Base-by-base conservation (phyloP, 805 yeast genomes). In the Danielia reshetovae region DNA sequence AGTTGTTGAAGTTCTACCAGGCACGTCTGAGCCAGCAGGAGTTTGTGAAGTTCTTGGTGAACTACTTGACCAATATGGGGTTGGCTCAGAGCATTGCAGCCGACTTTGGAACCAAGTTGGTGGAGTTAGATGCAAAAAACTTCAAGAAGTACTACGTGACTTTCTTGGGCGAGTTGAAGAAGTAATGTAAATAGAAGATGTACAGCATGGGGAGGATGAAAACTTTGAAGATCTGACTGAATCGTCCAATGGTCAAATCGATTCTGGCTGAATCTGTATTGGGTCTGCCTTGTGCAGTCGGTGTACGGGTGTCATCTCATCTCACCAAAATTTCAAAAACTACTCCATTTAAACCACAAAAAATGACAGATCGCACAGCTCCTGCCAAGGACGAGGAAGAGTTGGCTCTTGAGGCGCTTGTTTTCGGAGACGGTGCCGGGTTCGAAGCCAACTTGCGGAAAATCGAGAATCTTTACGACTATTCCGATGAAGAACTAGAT, bases 381-480 rank as follows among this genome's bases (percentile, higher is more conserved):
- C 83, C 87, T 11, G 83, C 82, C 21, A 90, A 93, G 48, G 94
- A 85, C 55, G 81, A 75, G 33, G 96, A 87, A 55, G 98, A 93
- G 59, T 48, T 80, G 27, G 73, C 65, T 36, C 72, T 93, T 32
- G 95, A 89, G 43, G 84, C 76, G 56, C 69, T 86, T 10, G 95
- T 93, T 4, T 89, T 93, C 61, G 97, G 98, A 11, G 97, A 93
- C 55, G 48, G 71, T 3, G 83, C 77, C 36, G 83, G 90, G 19
- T 82, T 84, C 62, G 85, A 79, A 49, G 53, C 59, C 21, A 82
- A 79, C 40, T 65, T 86, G 52, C 77, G 72, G 36, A 71, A 73
- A 38, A 62, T 79, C 32, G 86, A 81, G 45, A 71, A 79, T 42
- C 62, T 79, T 25, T 75, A 65, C 47, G 71, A 69, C 24, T 63